A percentile compares a stretch with the other conserved stretches of the same genome.
phyloP scores from a whole-genome alignment of 768 basidiomycete species.

The Lentinula detonsa region DNA sequence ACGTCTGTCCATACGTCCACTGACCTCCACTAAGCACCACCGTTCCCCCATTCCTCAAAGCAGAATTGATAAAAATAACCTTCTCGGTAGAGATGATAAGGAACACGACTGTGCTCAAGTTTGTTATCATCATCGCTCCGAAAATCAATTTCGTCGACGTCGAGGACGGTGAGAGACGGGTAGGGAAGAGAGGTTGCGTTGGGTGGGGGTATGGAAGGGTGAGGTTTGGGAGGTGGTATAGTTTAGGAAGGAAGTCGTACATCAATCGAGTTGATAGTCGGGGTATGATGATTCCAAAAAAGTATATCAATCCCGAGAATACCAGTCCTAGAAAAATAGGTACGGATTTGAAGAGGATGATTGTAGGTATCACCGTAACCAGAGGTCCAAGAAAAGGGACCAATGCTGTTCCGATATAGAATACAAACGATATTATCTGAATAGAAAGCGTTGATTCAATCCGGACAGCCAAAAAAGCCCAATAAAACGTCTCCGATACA shows the following conservation, averaged over 20 bases:
- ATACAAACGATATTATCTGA: neutral
- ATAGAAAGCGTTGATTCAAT: neutral
- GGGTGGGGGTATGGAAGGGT: neutral
- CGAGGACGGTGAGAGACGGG: neutral
- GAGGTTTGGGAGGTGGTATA: neutral
- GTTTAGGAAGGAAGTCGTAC: neutral
- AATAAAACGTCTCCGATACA: neutral
- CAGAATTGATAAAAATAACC: neutral
- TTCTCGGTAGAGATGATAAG: neutral
- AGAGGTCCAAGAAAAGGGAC: neutral
- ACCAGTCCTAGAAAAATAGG: neutral
- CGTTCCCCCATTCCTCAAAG: neutral
- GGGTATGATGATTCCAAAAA: neutral
- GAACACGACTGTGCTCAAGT: neutral
- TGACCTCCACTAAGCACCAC: neutral
- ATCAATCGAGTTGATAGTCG: neutral
- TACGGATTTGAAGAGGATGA: neutral
- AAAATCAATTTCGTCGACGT: neutral
- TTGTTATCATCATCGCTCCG: neutral
- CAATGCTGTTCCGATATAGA: neutral
- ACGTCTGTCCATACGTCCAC: neutral
- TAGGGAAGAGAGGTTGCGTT: neutral
- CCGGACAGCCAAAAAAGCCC: neutral
- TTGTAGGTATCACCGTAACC: neutral
- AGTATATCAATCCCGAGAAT: neutral